A percentile compares a stretch with the other conserved stretches of the same genome.
Evolutionary conservation across 176 grass and related monocot species (phyloP).

Genomic region (Oryza brachyantha): DNA sequence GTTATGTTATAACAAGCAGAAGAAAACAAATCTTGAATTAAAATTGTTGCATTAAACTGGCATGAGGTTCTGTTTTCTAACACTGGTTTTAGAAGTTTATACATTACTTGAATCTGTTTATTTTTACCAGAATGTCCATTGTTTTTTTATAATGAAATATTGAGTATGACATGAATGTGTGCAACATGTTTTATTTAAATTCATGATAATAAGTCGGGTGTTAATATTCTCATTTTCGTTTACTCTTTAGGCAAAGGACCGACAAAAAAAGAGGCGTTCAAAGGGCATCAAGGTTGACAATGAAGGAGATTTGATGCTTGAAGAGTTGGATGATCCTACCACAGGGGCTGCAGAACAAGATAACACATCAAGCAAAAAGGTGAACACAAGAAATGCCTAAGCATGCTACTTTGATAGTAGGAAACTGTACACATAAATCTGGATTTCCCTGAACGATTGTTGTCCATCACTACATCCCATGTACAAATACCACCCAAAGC

Average conservation of each 20-base stretch:
- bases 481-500: constrained; percentile 1
- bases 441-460: not conserved
- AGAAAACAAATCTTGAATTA: not conserved
- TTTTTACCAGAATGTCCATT: not conserved
- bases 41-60: not conserved
- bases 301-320: constrained; percentile 81
- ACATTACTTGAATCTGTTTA: not conserved
- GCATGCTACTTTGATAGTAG: not conserved
- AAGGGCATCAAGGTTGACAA: constrained; percentile 89
- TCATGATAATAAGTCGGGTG: not conserved
- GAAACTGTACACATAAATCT: not conserved
- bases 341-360: constrained; percentile 55
- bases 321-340: constrained; percentile 65
- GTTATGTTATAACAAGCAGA: too few relatives aligned
- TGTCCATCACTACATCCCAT: not conserved
- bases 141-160: not conserved
- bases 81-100: not conserved
- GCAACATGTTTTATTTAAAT: not conserved
- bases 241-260: constrained; percentile 72
- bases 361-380: constrained; percentile 74
- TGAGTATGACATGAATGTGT: not conserved
- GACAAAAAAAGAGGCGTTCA: constrained; percentile 73
- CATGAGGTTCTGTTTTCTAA: not conserved
- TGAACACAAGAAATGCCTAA: constrained; percentile 28
- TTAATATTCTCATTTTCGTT: constrained; percentile 7